Evolutionary conservation across 345 rosid genomes (phyloP).

Genomic region (Hibiscus mutabilis): DNA sequence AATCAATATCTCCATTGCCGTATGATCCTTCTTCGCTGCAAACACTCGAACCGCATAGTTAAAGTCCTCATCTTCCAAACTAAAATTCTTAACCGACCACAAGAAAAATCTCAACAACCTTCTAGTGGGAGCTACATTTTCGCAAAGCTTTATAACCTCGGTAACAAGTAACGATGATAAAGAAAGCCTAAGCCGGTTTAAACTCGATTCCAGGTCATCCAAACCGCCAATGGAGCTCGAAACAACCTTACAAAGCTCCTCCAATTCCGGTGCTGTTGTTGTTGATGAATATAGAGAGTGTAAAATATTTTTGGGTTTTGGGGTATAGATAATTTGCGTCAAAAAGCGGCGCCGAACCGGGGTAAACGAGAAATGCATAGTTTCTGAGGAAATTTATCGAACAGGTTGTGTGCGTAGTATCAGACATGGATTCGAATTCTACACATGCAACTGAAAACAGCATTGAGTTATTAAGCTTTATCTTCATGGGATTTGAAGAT

Average conservation of each 20-base stretch:
- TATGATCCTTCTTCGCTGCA: slow-evolving; percentile 65
- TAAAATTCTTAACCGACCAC: slow-evolving; percentile 51
- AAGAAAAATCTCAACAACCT: slow-evolving; percentile 70
- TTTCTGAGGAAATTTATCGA: slow-evolving; percentile 40
- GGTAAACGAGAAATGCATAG: slow-evolving; percentile 27
- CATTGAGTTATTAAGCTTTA: neutral
- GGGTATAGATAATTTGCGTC: neutral
- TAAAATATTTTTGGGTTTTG: slow-evolving; percentile 3
- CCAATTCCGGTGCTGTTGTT: slow-evolving; percentile 23
- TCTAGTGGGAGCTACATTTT: slow-evolving; percentile 51
- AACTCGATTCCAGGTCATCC: slow-evolving; percentile 65
- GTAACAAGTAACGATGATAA: slow-evolving; percentile 40
- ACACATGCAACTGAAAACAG: neutral
- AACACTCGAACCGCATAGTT: slow-evolving; percentile 60
- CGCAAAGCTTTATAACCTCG: slow-evolving; percentile 47
- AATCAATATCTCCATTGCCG: slow-evolving; percentile 52
- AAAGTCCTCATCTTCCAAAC: slow-evolving; percentile 46
- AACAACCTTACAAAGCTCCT: slow-evolving; percentile 40
- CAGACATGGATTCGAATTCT: neutral
- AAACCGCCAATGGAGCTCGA: slow-evolving; percentile 59
- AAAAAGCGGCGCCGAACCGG: slow-evolving; percentile 19
- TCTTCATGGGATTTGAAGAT: neutral
- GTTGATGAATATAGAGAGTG: slow-evolving; percentile 19
- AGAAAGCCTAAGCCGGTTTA: slow-evolving; percentile 29
- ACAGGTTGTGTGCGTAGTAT: slow-evolving; percentile 24